These are phyloP conservation scores for Ogataea hybrid DNA, from an alignment of 1,139 yeast species.

Conservation along the genomic window DNA sequence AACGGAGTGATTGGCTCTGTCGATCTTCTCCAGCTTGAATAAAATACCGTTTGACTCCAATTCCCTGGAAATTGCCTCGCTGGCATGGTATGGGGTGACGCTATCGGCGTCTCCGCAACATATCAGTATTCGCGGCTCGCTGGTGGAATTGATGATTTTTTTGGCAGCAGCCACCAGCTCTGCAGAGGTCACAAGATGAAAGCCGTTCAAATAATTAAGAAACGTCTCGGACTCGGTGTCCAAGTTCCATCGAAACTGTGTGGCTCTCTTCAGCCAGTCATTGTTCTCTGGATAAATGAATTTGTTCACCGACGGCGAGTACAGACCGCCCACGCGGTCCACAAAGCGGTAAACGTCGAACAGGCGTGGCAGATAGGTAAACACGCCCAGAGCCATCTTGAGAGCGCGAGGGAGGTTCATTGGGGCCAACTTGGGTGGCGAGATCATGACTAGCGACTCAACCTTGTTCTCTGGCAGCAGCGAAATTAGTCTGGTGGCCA, in stretches of 20 bases:
- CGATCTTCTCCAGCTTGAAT: slow-evolving; percentile 36
- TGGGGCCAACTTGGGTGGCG: slow-evolving; percentile 52
- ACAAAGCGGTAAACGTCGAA: slow-evolving; percentile 55
- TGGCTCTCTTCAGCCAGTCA: slow-evolving; percentile 43
- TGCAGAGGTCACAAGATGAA: slow-evolving; percentile 40
- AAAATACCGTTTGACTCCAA: slow-evolving; percentile 15
- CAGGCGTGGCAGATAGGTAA: slow-evolving; percentile 45
- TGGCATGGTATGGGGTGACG: slow-evolving; percentile 47
- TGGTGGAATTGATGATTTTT: slow-evolving; percentile 37
- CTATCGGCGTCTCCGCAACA: slow-evolving; percentile 59
- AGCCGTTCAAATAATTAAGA: slow-evolving; percentile 52
- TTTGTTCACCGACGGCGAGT: slow-evolving; percentile 50
- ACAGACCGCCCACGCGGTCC: slow-evolving; percentile 63
- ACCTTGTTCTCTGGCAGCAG: slow-evolving; percentile 40
- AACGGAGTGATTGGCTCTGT: slow-evolving; percentile 65
- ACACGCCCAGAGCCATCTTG: slow-evolving; percentile 19
- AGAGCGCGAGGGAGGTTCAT: slow-evolving; percentile 15
- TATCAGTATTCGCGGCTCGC: slow-evolving; percentile 44
- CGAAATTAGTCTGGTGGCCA: slow-evolving; percentile 49
- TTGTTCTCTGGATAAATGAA: slow-evolving; percentile 28
- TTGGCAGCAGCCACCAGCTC: slow-evolving; percentile 45
- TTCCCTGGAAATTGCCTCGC: slow-evolving; percentile 29
- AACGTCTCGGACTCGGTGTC: slow-evolving; percentile 58
- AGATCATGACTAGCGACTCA: slow-evolving; percentile 46
- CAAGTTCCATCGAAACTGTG: slow-evolving; percentile 71